A percentile compares a stretch with the other conserved stretches of the same genome.
These are phyloP conservation scores for Alternaria solani DNA, from an alignment of 2,329 filamentous ascomycete species.

Conservation along the genomic window DNA sequence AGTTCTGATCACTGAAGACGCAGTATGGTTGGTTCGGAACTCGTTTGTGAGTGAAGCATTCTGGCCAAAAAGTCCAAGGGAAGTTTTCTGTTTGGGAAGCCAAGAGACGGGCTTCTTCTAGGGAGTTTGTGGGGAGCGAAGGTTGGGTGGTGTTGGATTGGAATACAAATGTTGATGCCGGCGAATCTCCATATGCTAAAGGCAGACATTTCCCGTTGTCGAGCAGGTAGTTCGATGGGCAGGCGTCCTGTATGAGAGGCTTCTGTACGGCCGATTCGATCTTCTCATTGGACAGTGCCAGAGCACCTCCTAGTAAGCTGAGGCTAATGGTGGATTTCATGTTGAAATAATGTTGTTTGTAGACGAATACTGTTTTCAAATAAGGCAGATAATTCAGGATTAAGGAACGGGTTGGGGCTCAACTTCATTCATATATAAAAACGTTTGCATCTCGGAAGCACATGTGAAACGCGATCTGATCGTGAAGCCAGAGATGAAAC, in stretches of 20 bases:
- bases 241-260: slow-evolving; percentile 33
- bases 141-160: slow-evolving; percentile 31
- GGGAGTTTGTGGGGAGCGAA: slow-evolving; percentile 2
- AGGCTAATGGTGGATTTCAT: slow-evolving; percentile 36
- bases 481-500: slow-evolving; percentile 37
- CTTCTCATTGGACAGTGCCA: slow-evolving; percentile 33
- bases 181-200: slow-evolving; percentile 10
- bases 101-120: slow-evolving; percentile 34
- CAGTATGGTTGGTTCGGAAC: slow-evolving; percentile 36
- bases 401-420: background rate
- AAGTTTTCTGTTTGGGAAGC: slow-evolving; percentile 33
- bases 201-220: slow-evolving; percentile 37
- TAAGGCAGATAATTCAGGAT: background rate
- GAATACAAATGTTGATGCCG: slow-evolving; percentile 16
- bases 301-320: slow-evolving; percentile 31
- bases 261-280: slow-evolving; percentile 30
- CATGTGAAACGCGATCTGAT: slow-evolving; percentile 33
- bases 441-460: background rate
- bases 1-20: slow-evolving; percentile 41
- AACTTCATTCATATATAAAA: background rate
- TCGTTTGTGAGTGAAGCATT: slow-evolving; percentile 42
- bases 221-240: slow-evolving; percentile 34
- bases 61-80: slow-evolving; percentile 46
- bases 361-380: background rate
- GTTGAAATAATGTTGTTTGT: background rate